Base-by-base conservation (phyloP, 2,329 filamentous ascomycete genomes). In the Chaetomium sp. region DNA sequence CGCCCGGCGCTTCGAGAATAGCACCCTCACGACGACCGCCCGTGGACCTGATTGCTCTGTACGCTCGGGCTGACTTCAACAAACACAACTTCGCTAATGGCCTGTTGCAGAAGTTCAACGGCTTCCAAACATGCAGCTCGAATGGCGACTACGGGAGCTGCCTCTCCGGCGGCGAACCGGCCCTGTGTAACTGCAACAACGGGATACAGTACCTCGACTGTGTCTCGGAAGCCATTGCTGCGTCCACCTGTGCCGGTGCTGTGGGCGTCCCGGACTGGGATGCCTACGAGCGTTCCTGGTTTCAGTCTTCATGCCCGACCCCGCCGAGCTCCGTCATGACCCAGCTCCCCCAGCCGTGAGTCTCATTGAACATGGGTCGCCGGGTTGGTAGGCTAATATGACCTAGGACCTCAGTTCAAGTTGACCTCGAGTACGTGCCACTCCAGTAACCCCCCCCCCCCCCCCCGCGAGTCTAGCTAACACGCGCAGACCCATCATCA, bases 191-290 rank as follows among this genome's bases (percentile, higher is more conserved):
- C 58, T 70, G 68, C 65, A 65, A 65, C 49, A 38, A 64, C 19
- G 68, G 69, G 6, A 12, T 69, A 8, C 57, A 65, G 31, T 70
- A 70, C 42, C 60, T 70, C 3, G 65, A 62, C 38, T 70, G 69
- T 51, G 57, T 70, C 23, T 67, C 65, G 9, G 64, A 56, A 1
- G 68, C 69, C 9, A 60, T 70, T 25, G 65, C 63, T 2, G 60
- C 62, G 2, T 67, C 68, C n/a, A 69, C 56, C n/a, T 70, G 69
- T 33, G 62, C 27, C 13, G 60, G 60, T 1, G 53, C 47, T 2
- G 63, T 67, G 31, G 65, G 64, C 1, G 53, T 66, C 10, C n/a
- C 54, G 63, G 63, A 70, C 29, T 70, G 66, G 66, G 64, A 60
- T 16, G 60, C 21, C 13, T 70, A 65, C 38, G 60, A 70, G 58